Evolutionary conservation across 176 grass and related monocot genomes (phyloP), one percentile per base, ranked within the genome.

Genomic region (Oryza brachyantha): DNA sequence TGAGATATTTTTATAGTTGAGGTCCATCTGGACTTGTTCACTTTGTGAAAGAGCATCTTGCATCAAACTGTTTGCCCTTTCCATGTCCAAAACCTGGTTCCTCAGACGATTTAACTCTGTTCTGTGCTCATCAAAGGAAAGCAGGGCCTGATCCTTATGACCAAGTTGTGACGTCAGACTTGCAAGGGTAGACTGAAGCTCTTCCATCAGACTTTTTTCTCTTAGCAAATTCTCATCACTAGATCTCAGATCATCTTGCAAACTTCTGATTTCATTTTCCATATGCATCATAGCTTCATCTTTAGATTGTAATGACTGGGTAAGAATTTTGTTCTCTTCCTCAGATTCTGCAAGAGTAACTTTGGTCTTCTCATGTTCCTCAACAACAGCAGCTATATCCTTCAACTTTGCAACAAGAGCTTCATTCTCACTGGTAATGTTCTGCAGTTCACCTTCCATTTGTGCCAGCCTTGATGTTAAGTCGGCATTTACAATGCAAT

Each of bases 81-180:
- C 88, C 80, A 87, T 78, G 70, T 85, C 78, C 46, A 72, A 74
- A 84, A 89, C 36, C 35, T 62, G 89, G 43, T 86, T 61, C 40
- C 82, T 90, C 29, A 95, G 83, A 86, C 74, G 67, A 70, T 68
- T 29, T 61, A 78, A 38, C 82, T 91, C 86, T 80, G 78, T 80
- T 91, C 87, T 95, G 62, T 90, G 80, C 41, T 93, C 88, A 71
- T 85, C 61, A 29, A 93, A 99, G 86, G 88, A 89, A 81, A 85
- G 79, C 76, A 94, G 73, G 31, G 83, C 41, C n/a, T 83, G 60
- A 68, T 93, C 83, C 86, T 90, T 93, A 78, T 95, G 88, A 57
- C 83, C 73, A 78, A 99, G 34, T 79, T 93, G 85, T 74, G 66
- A 71, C 70, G 80, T 76, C 89, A 99, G 89, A 85, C 70, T 83